phyloP scores from a whole-genome alignment of 2,329 filamentous ascomycete species.

The Phyllosticta citribraziliensis region DNA sequence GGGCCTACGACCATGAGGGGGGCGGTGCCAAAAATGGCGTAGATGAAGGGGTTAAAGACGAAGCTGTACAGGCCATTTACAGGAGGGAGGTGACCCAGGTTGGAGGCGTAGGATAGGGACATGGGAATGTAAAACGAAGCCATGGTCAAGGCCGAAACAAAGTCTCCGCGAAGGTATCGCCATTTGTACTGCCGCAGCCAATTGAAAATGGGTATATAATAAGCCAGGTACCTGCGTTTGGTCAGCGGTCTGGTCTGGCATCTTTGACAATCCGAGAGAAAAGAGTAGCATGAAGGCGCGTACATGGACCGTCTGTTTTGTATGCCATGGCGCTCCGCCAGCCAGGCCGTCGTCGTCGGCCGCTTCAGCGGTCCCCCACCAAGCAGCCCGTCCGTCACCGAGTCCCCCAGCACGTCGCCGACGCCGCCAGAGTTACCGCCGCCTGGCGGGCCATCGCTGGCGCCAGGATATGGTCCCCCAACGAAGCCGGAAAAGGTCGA shows the following conservation, averaged over 20 bases:
- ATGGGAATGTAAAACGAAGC: constrained; percentile 98
- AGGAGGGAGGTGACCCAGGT: constrained; percentile 83
- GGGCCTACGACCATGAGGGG: constrained; percentile 91
- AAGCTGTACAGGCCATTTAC: constrained; percentile 93
- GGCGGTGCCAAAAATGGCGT: constrained; percentile 82
- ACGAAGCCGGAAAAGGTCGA: constrained; percentile 22
- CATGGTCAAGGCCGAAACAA: constrained; percentile 85
- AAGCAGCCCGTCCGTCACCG: constrained; percentile 35
- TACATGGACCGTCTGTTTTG: constrained; percentile 66
- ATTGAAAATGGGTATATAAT: constrained; percentile 84
- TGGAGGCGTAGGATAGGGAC: constrained; percentile 85
- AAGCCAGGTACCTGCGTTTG: constrained; percentile 66
- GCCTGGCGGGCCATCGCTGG: constrained; percentile 19
- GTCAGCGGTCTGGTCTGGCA: constrained; percentile 2
- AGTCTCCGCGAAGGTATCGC: constrained; percentile 73
- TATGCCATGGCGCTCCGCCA: constrained; percentile 65
- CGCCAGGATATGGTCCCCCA: constrained; percentile 25
- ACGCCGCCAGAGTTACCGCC: constrained; percentile 19
- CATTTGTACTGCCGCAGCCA: constrained; percentile 85
- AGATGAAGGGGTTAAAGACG: constrained; percentile 83
- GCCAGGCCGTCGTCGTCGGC: constrained; percentile 60
- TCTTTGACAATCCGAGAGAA: too few relatives aligned
- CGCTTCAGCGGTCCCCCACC: constrained; percentile 43
- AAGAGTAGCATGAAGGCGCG: constrained; percentile 27
- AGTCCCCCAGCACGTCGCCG: constrained; percentile 32